Percentiles rank a stretch among this genome's conserved stretches.
These are phyloP conservation scores for Leccinum uliginosum DNA, from an alignment of 768 basidiomycete species.

Conservation along the genomic window DNA sequence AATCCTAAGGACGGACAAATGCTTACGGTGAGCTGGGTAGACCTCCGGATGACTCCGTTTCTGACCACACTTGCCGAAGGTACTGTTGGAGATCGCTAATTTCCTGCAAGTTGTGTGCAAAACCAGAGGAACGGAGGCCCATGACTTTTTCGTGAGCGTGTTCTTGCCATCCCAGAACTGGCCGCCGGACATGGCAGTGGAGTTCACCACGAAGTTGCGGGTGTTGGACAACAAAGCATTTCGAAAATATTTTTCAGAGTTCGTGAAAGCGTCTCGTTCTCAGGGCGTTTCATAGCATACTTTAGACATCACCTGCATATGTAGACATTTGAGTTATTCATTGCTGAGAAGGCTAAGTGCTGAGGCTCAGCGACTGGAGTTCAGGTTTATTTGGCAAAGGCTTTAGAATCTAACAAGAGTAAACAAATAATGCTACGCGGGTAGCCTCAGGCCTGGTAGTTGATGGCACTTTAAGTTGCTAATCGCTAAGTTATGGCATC, in stretches of 20 bases:
- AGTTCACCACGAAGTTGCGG: slow-evolving; percentile 73
- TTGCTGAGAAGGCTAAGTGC: background rate
- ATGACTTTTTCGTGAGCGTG: slow-evolving; percentile 69
- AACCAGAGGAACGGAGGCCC: slow-evolving; percentile 76
- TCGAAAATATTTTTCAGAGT: slow-evolving; percentile 83
- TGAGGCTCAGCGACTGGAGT: background rate
- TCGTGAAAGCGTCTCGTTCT: slow-evolving; percentile 69
- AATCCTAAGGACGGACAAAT: slow-evolving; percentile 88
- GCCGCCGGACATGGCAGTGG: slow-evolving; percentile 70
- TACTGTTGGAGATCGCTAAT: slow-evolving; percentile 84
- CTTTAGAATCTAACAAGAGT: slow-evolving; percentile 30
- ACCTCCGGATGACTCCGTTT: background rate
- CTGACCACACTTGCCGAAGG: slow-evolving; percentile 40
- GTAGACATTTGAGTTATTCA: background rate
- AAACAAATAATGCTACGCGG: slow-evolving; percentile 26
- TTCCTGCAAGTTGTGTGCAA: slow-evolving; percentile 76
- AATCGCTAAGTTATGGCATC: slow-evolving; percentile 26
- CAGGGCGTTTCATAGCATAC: slow-evolving; percentile 44
- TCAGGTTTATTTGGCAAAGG: slow-evolving; percentile 26
- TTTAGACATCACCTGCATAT: slow-evolving; percentile 7
- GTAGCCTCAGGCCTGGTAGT: background rate
- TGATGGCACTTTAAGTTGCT: slow-evolving; percentile 15
- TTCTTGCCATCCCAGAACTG: slow-evolving; percentile 89
- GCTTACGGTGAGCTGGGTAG: slow-evolving; percentile 55
- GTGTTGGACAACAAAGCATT: slow-evolving; percentile 73